Evolutionary conservation across 306 rosid genomes (phyloP).

Genomic region (Cucurbita moschata): DNA sequence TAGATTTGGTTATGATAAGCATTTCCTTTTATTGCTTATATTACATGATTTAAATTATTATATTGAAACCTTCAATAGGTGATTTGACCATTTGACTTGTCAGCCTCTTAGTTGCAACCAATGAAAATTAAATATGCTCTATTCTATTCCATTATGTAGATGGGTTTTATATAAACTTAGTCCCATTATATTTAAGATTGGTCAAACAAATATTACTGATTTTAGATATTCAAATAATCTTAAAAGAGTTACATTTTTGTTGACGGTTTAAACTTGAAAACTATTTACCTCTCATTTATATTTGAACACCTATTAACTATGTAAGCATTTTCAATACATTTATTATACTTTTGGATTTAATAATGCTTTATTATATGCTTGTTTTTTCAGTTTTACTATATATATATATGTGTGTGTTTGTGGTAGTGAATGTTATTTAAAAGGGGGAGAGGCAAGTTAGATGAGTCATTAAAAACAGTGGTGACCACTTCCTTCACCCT

Average conservation of each 20-base stretch:
- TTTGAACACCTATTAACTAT: no score
- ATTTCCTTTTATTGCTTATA: neutral
- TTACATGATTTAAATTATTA: neutral
- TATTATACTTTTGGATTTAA: no score
- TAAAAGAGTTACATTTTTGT: no score
- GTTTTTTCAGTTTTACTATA: no score
- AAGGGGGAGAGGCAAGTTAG: slow-evolving; percentile 5
- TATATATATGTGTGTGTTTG: no score
- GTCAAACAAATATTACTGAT: neutral
- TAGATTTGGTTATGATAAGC: neutral
- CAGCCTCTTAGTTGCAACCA: neutral
- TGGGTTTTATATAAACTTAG: neutral
- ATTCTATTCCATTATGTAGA: neutral
- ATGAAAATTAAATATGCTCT: neutral
- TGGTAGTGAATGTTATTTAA: no score
- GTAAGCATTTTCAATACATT: no score
- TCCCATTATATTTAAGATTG: neutral
- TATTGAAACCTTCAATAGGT: neutral
- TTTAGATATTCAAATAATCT: neutral
- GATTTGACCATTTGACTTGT: neutral
- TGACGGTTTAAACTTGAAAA: no score
- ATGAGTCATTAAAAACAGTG: neutral
- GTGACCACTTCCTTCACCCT: neutral
- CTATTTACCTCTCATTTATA: no score
- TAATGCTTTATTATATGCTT: no score